phyloP scores from a whole-genome alignment of 176 grass and related monocot species.

The Bothriochloa decipiens region DNA sequence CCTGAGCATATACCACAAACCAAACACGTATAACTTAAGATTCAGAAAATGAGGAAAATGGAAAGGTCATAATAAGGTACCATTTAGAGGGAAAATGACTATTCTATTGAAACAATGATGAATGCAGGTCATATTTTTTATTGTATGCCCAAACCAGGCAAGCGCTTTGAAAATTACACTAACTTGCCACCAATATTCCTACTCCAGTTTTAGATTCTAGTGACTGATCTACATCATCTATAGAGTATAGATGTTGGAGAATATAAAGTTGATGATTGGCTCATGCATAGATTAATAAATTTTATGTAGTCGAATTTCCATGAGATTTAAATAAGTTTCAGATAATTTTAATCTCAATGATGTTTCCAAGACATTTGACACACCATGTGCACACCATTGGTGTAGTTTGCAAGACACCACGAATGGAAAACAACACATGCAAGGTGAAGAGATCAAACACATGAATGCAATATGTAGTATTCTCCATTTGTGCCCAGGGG shows the following conservation, averaged over 20 bases:
- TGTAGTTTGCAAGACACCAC: background rate
- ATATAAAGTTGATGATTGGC: too few relatives aligned
- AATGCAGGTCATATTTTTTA: background rate
- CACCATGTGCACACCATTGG: background rate
- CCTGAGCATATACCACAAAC: conserved; percentile 50
- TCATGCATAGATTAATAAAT: too few relatives aligned
- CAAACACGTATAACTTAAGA: conserved; percentile 23
- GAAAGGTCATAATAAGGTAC: background rate
- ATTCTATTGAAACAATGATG: conserved; percentile 13
- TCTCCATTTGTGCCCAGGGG: background rate
- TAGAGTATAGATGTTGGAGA: too few relatives aligned
- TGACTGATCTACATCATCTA: background rate
- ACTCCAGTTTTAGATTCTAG: background rate
- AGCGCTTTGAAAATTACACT: background rate
- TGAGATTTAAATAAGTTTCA: background rate
- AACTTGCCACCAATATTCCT: background rate
- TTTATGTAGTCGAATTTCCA: too few relatives aligned
- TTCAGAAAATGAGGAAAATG: background rate
- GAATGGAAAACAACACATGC: background rate
- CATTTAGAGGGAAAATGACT: background rate
- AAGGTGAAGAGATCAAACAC: background rate
- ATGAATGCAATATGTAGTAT: background rate
- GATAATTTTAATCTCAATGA: background rate
- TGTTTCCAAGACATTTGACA: background rate
- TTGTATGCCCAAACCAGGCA: background rate